Evolutionary conservation across 441 rosid genomes (phyloP).

Genomic region (Erysimum pusillum): DNA sequence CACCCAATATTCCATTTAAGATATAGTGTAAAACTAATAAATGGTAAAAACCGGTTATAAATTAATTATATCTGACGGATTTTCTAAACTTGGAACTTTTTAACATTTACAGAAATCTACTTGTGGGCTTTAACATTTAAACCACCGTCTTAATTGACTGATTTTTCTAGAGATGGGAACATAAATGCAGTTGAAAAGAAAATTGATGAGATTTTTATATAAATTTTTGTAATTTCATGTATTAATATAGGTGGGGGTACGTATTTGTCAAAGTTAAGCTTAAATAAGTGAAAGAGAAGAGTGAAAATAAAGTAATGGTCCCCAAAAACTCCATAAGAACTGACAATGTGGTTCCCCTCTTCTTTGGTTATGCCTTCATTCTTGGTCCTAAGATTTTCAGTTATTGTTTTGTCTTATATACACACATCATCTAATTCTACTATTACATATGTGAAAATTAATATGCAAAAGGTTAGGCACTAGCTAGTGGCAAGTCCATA

Average conservation of each 20-base stretch:
- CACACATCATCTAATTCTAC: conserved; percentile 21
- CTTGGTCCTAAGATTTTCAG: conserved; percentile 48
- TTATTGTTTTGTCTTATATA: conserved; percentile 39
- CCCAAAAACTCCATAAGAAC: conserved; percentile 38
- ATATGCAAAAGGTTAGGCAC: conserved; percentile 32
- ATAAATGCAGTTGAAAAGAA: conserved; percentile 42
- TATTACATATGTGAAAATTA: conserved; percentile 8
- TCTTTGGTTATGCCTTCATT: conserved; percentile 44
- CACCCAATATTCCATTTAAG: neutral
- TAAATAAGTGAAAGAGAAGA: conserved; percentile 45
- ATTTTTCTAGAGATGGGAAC: conserved; percentile 12
- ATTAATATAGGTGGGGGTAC: conserved; percentile 34
- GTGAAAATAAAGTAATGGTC: conserved; percentile 44
- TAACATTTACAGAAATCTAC: conserved; percentile 48
- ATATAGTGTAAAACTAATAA: conserved; percentile 15
- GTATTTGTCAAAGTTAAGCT: conserved; percentile 44
- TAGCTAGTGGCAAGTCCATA: conserved; percentile 46
- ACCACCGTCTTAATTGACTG: conserved; percentile 44
- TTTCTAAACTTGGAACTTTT: conserved; percentile 43
- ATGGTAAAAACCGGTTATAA: conserved; percentile 12
- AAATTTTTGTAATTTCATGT: conserved; percentile 7
- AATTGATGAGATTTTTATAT: conserved; percentile 14
- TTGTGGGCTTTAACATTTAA: conserved; percentile 43
- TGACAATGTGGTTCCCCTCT: conserved; percentile 50
- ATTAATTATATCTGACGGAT: conserved; percentile 25